A percentile compares a stretch with the other conserved stretches of the same genome.
phyloP scores from a whole-genome alignment of 2,329 filamentous ascomycete genomes.

The Boeremia lycopersici region DNA sequence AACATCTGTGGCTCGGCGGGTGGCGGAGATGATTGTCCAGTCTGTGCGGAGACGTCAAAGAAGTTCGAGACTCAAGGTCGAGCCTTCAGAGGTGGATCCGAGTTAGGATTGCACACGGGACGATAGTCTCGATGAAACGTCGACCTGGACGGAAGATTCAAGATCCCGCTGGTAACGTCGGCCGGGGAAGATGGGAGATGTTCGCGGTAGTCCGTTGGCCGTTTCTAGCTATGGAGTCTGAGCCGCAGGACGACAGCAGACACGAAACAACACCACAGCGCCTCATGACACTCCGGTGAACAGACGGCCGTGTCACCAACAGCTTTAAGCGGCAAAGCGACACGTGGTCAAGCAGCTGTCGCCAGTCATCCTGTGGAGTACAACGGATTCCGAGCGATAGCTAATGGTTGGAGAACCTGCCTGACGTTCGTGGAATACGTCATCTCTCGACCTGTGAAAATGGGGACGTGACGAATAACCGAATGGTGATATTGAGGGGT shows the following conservation, averaged over 20 bases:
- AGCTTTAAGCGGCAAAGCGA: slow-evolving; percentile 11
- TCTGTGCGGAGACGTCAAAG: slow-evolving; percentile 22
- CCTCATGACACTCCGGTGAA: slow-evolving; percentile 21
- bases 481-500: slow-evolving; percentile 21
- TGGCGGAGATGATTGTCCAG: slow-evolving; percentile 21
- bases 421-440: slow-evolving; percentile 18
- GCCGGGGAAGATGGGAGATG: slow-evolving; percentile 15
- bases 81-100: slow-evolving; percentile 14
- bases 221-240: slow-evolving; percentile 15
- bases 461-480: slow-evolving; percentile 13
- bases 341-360: slow-evolving; percentile 20
- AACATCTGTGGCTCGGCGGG: slow-evolving; percentile 20
- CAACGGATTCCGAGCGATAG: neutral
- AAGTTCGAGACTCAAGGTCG: slow-evolving; percentile 26
- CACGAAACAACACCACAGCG: slow-evolving; percentile 17
- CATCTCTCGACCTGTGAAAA: slow-evolving; percentile 25
- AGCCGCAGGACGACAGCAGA: slow-evolving; percentile 10
- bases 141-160: slow-evolving; percentile 7
- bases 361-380: neutral
- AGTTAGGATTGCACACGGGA: slow-evolving; percentile 18
- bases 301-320: slow-evolving; percentile 20
- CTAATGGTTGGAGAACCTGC: neutral
- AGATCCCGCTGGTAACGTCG: slow-evolving; percentile 22
- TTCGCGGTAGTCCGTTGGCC: slow-evolving; percentile 16
- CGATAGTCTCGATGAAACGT: slow-evolving; percentile 25